Percentiles rank a stretch among this genome's conserved stretches.
phyloP scores from a whole-genome alignment of 345 rosid genomes.

The Moricandia moricandioides region DNA sequence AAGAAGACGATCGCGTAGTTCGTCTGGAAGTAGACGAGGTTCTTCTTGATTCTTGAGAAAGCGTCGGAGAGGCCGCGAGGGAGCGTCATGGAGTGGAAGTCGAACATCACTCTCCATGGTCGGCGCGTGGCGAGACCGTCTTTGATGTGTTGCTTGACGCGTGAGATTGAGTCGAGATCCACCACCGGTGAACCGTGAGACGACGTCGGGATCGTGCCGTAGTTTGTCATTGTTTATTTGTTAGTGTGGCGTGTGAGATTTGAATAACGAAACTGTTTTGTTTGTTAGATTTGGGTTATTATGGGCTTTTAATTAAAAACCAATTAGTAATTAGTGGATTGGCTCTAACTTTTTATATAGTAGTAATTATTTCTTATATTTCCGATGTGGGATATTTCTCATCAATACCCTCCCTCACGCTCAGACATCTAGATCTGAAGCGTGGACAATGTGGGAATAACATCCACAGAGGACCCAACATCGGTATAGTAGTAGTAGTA shows the following conservation, averaged over 20 bases:
- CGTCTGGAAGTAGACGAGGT: slow-evolving; percentile 53
- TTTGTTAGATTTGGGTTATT: too few relatives aligned
- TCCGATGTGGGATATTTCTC: too few relatives aligned
- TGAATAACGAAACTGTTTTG: too few relatives aligned
- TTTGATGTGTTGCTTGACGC: slow-evolving; percentile 58
- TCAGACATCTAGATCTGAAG: too few relatives aligned
- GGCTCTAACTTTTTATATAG: too few relatives aligned
- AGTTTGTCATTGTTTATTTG: slow-evolving; percentile 47
- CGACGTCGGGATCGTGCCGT: slow-evolving; percentile 81
- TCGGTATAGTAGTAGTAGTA: too few relatives aligned
- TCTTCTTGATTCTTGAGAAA: slow-evolving; percentile 42
- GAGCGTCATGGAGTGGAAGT: slow-evolving; percentile 43
- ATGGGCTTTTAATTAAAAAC: too few relatives aligned
- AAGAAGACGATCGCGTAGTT: slow-evolving; percentile 66
- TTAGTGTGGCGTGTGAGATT: neutral
- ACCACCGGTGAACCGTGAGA: slow-evolving; percentile 39
- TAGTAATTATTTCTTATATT: too few relatives aligned
- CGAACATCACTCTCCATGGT: slow-evolving; percentile 68
- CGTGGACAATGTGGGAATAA: too few relatives aligned
- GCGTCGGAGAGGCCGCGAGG: slow-evolving; percentile 46
- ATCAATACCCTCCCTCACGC: too few relatives aligned
- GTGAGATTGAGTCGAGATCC: slow-evolving; percentile 53
- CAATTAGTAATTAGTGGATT: too few relatives aligned
- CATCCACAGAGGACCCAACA: too few relatives aligned
- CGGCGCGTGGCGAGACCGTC: slow-evolving; percentile 59